Percentiles rank a stretch among this genome's conserved stretches.
phyloP scores from a whole-genome alignment of 2,329 filamentous ascomycete genomes.

The Cytospora schulzeri region DNA sequence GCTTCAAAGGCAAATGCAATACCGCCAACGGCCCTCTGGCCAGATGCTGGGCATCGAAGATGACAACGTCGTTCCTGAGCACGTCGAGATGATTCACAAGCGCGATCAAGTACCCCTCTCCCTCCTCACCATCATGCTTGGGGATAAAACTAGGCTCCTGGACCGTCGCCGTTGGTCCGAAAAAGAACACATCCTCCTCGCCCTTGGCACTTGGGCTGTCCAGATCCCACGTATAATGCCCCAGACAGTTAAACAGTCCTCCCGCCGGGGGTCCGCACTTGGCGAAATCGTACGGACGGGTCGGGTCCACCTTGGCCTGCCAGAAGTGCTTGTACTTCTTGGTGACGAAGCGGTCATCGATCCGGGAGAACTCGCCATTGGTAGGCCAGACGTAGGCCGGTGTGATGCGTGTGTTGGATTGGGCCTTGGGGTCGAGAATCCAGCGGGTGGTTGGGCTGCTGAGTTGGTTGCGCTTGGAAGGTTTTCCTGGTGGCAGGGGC shows the following conservation, averaged over 20 bases:
- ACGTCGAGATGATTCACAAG: constrained; percentile 49
- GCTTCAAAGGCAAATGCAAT: constrained; percentile 44
- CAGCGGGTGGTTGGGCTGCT: constrained; percentile 45
- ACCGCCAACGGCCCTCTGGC: constrained; percentile 43
- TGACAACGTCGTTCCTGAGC: constrained; percentile 46
- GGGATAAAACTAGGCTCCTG: constrained; percentile 59
- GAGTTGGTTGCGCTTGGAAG: constrained; percentile 39
- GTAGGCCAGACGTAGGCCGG: constrained; percentile 42
- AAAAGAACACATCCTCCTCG: constrained; percentile 45
- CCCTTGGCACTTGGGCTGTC: constrained; percentile 34
- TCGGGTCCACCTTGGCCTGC: constrained; percentile 43
- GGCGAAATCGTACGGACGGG: constrained; percentile 46
- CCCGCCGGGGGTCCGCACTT: constrained; percentile 46
- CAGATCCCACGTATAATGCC: constrained; percentile 45
- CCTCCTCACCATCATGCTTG: constrained; percentile 43
- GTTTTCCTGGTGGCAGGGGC: constrained; percentile 28
- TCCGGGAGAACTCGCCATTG: constrained; percentile 53
- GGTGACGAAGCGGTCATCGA: constrained; percentile 50
- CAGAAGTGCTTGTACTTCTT: constrained; percentile 50
- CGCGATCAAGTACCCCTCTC: constrained; percentile 53
- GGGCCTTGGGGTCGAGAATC: constrained; percentile 42
- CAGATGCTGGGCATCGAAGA: constrained; percentile 45
- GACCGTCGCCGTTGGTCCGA: constrained; percentile 48
- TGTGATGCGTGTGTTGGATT: constrained; percentile 41
- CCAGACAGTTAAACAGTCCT: constrained; percentile 50